Evolutionary conservation across 768 basidiomycete genomes (phyloP).

Genomic region (Naganishia antarctica): DNA sequence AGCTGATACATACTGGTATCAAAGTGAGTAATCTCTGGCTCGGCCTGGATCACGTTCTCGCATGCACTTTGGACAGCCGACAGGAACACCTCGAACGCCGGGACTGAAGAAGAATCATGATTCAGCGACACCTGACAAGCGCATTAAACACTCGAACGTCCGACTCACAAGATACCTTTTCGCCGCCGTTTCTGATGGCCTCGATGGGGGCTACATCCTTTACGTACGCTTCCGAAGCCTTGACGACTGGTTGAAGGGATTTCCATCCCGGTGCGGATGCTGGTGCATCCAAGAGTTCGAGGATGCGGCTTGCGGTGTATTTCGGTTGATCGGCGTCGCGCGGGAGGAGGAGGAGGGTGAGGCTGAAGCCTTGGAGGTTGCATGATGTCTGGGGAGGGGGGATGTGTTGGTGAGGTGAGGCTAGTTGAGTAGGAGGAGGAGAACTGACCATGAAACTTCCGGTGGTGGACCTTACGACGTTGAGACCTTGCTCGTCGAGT

Average conservation of each 20-base stretch:
- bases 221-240: neutral
- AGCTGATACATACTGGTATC: no score
- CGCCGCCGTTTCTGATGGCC: constrained; percentile 26
- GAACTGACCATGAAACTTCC: constrained; percentile 78
- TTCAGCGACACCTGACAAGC: no score
- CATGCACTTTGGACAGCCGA: constrained; percentile 60
- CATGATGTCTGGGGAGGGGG: constrained; percentile 51
- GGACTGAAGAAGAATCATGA: no score
- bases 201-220: neutral
- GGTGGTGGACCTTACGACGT: constrained; percentile 61
- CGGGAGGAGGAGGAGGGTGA: constrained; percentile 61
- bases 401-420: neutral
- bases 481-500: constrained; percentile 50
- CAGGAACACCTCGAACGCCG: constrained; percentile 56
- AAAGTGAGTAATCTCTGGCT: constrained; percentile 87
- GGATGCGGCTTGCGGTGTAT: constrained; percentile 44
- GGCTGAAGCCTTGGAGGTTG: constrained; percentile 51
- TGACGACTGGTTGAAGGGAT: constrained; percentile 54
- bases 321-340: constrained; percentile 30
- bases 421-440: neutral
- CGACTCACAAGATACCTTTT: constrained; percentile 27
- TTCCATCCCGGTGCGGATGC: constrained; percentile 75
- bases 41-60: constrained; percentile 64
- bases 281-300: constrained; percentile 49
- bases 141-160: no score